These are phyloP conservation scores for Wilhelminamyces savonicus DNA, from an alignment of 805 yeast genomes.

Conservation along the genomic window DNA sequence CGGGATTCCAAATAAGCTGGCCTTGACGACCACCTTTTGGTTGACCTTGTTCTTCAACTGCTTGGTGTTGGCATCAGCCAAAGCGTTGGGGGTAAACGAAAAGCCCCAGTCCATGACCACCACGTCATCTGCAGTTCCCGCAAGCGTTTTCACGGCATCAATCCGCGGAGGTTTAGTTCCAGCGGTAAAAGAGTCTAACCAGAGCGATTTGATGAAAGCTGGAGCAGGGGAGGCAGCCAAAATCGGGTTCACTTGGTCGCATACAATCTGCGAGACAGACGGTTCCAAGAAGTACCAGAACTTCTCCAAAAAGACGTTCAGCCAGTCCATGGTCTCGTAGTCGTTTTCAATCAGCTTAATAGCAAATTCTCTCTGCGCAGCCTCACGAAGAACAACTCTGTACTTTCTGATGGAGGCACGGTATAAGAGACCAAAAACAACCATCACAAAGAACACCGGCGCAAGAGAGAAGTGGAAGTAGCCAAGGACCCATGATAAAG, in stretches of 20 bases:
- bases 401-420: constrained; percentile 80
- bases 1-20: constrained; percentile 74
- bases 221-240: constrained; percentile 77
- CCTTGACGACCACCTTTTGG: constrained; percentile 72
- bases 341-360: constrained; percentile 79
- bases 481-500: constrained; percentile 76
- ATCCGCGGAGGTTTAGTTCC: constrained; percentile 96
- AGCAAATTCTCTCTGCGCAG: constrained; percentile 80
- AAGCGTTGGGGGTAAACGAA: constrained; percentile 87
- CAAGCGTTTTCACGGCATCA: constrained; percentile 83
- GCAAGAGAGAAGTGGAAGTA: constrained; percentile 71
- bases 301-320: constrained; percentile 80
- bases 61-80: constrained; percentile 76
- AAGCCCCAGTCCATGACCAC: constrained; percentile 98
- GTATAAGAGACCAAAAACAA: constrained; percentile 62
- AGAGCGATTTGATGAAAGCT: constrained; percentile 71
- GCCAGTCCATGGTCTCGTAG: constrained; percentile 94
- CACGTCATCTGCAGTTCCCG: constrained; percentile 84
- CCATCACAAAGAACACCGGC: constrained; percentile 68
- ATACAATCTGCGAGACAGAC: constrained; percentile 74
- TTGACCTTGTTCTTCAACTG: constrained; percentile 81
- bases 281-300: constrained; percentile 94
- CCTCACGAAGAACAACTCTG: constrained; percentile 67
- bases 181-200: constrained; percentile 83
- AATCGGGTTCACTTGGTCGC: constrained; percentile 79